Evolutionary conservation across 495 filamentous ascomycete genomes (phyloP).

Genomic region (Talaromyces nanjingensis): DNA sequence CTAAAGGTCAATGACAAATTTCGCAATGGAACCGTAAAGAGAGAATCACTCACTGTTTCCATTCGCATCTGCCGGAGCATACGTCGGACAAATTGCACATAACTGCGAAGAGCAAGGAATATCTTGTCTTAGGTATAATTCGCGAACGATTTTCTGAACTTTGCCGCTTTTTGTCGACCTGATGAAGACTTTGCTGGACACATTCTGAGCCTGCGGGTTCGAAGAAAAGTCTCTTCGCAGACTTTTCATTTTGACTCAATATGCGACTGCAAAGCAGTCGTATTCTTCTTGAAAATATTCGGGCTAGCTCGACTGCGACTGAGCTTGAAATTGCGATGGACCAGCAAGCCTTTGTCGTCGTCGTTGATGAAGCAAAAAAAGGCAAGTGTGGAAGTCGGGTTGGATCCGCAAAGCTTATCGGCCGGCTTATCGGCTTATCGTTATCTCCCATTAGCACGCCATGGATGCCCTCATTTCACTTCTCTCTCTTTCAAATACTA

Average conservation of each 20-base stretch:
- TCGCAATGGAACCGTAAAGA: not conserved
- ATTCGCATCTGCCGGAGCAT: constrained; percentile 68
- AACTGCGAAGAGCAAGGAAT: constrained; percentile 95
- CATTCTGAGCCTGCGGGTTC: constrained; percentile 65
- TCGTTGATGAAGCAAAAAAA: not conserved
- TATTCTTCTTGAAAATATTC: not conserved
- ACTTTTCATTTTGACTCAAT: constrained; percentile 67
- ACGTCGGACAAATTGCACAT: constrained; percentile 63
- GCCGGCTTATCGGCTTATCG: not conserved
- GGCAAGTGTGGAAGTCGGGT: not conserved
- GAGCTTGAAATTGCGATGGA: not conserved
- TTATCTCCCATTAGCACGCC: not conserved
- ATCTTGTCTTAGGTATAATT: constrained; percentile 91
- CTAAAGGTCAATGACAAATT: not conserved
- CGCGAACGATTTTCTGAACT: constrained; percentile 96
- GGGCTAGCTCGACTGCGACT: not conserved
- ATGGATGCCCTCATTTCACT: not conserved
- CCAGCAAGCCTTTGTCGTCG: not conserved
- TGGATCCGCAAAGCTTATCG: not conserved
- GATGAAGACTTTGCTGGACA: constrained; percentile 89
- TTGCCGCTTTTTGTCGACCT: constrained; percentile 90
- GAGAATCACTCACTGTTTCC: constrained; percentile 55
- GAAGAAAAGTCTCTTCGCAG: constrained; percentile 66
- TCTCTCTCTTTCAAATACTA: not conserved
- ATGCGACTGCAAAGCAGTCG: not conserved